These are phyloP conservation scores for Hypoxylon sp. DNA, from an alignment of 2,329 filamentous ascomycete genomes.

Conservation along the genomic window DNA sequence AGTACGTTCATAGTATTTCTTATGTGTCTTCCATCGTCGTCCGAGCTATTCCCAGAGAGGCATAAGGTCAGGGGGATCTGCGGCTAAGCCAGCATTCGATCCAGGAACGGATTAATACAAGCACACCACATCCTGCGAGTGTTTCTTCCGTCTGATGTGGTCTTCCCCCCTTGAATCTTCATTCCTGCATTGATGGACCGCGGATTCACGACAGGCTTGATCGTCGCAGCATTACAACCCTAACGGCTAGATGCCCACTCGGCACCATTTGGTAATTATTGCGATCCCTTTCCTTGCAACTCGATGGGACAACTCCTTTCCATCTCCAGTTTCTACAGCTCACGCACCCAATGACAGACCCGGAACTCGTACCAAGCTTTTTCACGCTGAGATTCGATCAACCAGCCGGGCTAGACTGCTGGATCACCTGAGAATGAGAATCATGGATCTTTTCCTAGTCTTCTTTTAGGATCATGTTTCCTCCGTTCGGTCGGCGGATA, in stretches of 20 bases:
- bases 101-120: slow-evolving; percentile 28
- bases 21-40: slow-evolving; percentile 14
- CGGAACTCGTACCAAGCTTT: slow-evolving; percentile 35
- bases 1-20: too few species aligned
- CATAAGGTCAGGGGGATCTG: slow-evolving; percentile 36
- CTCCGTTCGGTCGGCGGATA: slow-evolving; percentile 8
- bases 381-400: slow-evolving; percentile 23
- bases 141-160: slow-evolving; percentile 18
- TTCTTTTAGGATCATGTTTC: background rate
- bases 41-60: slow-evolving; percentile 12
- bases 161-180: slow-evolving; percentile 19
- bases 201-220: slow-evolving; percentile 13
- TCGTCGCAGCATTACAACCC: slow-evolving; percentile 18
- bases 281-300: slow-evolving; percentile 1
- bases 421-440: background rate
- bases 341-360: too few species aligned
- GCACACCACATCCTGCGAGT: slow-evolving; percentile 20
- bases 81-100: slow-evolving; percentile 19
- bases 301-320: slow-evolving; percentile 18
- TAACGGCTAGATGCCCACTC: slow-evolving; percentile 10
- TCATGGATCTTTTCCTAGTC: background rate
- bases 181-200: slow-evolving; percentile 18
- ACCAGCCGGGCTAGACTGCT: slow-evolving; percentile 16
- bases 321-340: slow-evolving; percentile 18
- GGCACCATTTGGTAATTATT: slow-evolving; percentile 21